These are phyloP conservation scores for Samsoniella hepiali DNA, from an alignment of 2,329 filamentous ascomycete species.

Conservation along the genomic window DNA sequence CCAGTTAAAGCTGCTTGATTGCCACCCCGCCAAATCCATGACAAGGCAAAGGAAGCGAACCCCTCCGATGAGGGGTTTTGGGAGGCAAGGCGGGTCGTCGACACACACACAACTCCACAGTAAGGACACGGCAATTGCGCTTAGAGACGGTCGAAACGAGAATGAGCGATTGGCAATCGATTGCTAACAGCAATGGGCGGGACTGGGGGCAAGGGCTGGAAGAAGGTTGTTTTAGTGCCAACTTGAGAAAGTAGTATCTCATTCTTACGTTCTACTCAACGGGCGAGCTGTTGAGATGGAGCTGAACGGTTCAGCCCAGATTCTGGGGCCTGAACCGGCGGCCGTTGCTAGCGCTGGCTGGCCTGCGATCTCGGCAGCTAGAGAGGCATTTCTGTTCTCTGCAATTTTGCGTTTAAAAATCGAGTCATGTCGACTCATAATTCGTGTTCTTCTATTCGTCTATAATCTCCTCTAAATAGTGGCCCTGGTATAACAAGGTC, in stretches of 20 bases:
- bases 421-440: constrained; percentile 13
- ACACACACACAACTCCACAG: not conserved
- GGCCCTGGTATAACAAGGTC: not conserved
- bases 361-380: constrained; percentile 17
- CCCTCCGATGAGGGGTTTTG: constrained; percentile 15
- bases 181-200: not conserved
- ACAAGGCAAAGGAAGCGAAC: not conserved
- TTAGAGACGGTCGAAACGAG: constrained; percentile 4
- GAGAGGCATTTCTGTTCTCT: constrained; percentile 11
- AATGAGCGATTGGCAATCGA: not conserved
- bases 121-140: constrained; percentile 1
- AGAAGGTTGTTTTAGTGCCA: not conserved
- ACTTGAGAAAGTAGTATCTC: no score
- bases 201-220: not conserved
- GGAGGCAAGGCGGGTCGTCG: not conserved
- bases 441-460: not conserved
- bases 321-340: not conserved
- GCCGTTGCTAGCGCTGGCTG: constrained; percentile 2
- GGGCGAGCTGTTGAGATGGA: not conserved
- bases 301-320: not conserved
- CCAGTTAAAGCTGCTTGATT: no score
- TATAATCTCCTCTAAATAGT: not conserved
- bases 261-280: not conserved
- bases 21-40: not conserved
- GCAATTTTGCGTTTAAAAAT: not conserved